Percentiles rank a stretch among this genome's conserved stretches.
Conservation (phyloP, 305 asterid species). For the Ajuga reptans region DNA sequence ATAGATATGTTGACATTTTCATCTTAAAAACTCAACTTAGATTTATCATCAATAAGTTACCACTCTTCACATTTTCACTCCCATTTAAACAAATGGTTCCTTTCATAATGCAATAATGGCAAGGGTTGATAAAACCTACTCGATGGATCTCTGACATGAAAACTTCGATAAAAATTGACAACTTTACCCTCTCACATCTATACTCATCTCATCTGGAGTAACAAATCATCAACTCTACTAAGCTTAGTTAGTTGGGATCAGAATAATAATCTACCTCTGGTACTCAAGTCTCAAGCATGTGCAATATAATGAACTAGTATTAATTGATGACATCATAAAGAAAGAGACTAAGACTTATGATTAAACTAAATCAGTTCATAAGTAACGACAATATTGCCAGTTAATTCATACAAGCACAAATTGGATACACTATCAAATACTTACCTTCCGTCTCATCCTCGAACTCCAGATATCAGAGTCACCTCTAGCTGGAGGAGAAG, state of each 20-base stretch:
- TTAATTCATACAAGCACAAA: neutral
- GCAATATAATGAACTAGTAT: neutral
- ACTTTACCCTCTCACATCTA: neutral
- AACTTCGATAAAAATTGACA: neutral
- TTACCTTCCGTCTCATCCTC: conserved; percentile 77
- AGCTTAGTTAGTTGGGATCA: neutral
- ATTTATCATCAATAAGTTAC: neutral
- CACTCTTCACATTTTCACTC: neutral
- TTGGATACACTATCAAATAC: neutral
- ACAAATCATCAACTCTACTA: neutral
- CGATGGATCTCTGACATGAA: neutral
- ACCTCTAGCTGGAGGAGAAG: conserved; percentile 42
- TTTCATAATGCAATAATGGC: neutral
- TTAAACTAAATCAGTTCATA: neutral
- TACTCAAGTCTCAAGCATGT: neutral
- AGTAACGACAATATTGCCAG: conserved; percentile 2
- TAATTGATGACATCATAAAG: neutral
- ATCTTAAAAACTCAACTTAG: neutral
- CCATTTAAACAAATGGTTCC: neutral
- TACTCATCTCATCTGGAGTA: neutral
- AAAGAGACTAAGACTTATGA: neutral
- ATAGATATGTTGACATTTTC: neutral
- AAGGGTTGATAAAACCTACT: neutral
- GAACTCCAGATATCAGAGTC: conserved; percentile 74
- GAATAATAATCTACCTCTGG: neutral